Evolutionary conservation across 2,329 filamentous ascomycete genomes (phyloP), one percentile per base, ranked within the genome.

Genomic region (Xylariaceae sp.): DNA sequence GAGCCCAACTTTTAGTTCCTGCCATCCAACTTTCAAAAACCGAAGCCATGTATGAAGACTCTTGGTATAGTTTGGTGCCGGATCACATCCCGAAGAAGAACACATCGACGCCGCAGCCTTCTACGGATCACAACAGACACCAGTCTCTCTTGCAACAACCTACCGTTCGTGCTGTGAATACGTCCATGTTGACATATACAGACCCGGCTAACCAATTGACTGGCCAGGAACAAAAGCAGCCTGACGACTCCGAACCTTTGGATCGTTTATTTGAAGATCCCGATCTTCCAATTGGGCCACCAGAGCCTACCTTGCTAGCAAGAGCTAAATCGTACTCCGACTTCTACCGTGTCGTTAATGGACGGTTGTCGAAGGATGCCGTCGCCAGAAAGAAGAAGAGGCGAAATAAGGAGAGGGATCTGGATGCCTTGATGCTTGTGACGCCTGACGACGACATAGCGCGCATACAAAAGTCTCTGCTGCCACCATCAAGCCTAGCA

Each of bases 31-130:
- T 5, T 37, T n/a, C 2, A 29, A 32, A 19, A 6, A 29, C 29
- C 40, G 30, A 31, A 49, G 74, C 62, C 62, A 91, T 90, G 87
- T 89, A 89, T 70, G 88, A 92, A 72, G 88, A 92, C 71, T 84
- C 87, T 32, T 92, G 88, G 88, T 90, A 91, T 73, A 89, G 80
- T 68, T 86, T 89, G 67, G 82, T 88, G 60, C 81, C 87, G 30
- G 82, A 86, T 53, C 72, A 80, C 51, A 73, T 79, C 55, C 73
- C 78, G 60, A 80, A 77, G 63, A 74, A 74, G 57, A 72, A 73
- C n/a, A 64, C 74, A 43, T 71, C 74, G 29, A 73, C 76, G 41
- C 66, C 65, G 34, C 73, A 76, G 54, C 65, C 72, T 46, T 62
- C 72, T 47, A 62, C 76, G 44, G 79, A 78, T 49, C 87, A 88